These are phyloP conservation scores for Nicotiana sylvestris DNA, from an alignment of 257 asterid species.

Conservation along the genomic window DNA sequence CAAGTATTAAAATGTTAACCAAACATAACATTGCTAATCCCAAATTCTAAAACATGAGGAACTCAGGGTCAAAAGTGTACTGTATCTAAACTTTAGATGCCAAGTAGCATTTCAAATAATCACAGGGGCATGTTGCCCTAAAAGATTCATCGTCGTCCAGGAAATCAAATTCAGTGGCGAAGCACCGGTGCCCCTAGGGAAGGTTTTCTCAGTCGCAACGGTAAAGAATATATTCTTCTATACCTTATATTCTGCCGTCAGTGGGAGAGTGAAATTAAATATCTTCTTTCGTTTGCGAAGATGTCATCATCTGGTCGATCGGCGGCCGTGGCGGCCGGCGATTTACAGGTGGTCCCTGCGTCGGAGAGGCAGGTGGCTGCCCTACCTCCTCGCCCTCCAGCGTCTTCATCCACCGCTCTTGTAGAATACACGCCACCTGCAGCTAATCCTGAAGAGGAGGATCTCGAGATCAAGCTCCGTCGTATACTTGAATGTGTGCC, in stretches of 20 bases:
- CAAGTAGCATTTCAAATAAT: background rate
- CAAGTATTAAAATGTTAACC: too few species aligned
- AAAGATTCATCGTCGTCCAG: background rate
- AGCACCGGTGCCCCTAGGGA: background rate
- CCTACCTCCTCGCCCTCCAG: constrained; percentile 52
- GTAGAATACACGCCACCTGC: constrained; percentile 69
- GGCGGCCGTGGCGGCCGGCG: constrained; percentile 53
- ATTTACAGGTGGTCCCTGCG: constrained; percentile 54
- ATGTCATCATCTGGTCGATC: constrained; percentile 48
- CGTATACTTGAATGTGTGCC: constrained; percentile 94
- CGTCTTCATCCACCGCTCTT: constrained; percentile 48
- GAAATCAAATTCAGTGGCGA: background rate
- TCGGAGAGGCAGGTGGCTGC: constrained; percentile 37
- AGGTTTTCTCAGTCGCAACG: background rate
- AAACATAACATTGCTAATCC: too few species aligned
- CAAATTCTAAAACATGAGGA: background rate
- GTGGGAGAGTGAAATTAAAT: background rate
- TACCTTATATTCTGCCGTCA: background rate
- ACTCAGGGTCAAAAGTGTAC: background rate
- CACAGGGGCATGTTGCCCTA: background rate
- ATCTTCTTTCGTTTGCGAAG: background rate
- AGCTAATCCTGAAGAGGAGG: constrained; percentile 79
- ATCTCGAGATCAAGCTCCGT: constrained; percentile 88
- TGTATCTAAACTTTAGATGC: background rate
- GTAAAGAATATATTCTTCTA: background rate